Evolutionary conservation across 2,329 filamentous ascomycete genomes (phyloP).

Genomic region (Aspergillus sp.): DNA sequence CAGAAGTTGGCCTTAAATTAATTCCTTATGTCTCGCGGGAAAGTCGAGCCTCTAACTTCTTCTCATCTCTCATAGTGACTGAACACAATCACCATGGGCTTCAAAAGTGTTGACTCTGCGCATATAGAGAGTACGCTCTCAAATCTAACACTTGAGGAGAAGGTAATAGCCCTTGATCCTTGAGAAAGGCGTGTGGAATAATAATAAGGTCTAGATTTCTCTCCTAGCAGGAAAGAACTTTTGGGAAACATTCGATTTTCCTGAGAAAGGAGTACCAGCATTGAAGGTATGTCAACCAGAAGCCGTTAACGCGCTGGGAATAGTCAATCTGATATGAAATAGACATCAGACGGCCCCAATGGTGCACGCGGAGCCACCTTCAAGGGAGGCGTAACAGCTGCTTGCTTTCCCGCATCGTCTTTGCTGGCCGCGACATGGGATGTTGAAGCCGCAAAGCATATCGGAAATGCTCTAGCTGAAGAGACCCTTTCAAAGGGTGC

Average conservation of each 20-base stretch:
- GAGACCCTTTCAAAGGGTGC: slow-evolving; percentile 9
- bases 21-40: not conserved
- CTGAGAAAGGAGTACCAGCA: slow-evolving; percentile 3
- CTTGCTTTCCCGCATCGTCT: slow-evolving; percentile 8
- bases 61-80: not conserved
- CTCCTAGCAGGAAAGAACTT: slow-evolving; percentile 9
- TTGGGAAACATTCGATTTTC: slow-evolving; percentile 6
- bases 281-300: not conserved
- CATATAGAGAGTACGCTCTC: slow-evolving; percentile 5
- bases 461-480: slow-evolving; percentile 7
- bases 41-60: not conserved
- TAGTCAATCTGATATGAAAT: not conserved
- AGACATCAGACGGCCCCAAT: slow-evolving; percentile 9
- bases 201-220: slow-evolving; percentile 1
- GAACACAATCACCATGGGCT: not conserved
- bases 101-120: not conserved
- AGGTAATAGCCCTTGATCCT: not conserved
- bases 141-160: slow-evolving; percentile 4
- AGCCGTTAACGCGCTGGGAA: not conserved
- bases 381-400: slow-evolving; percentile 5
- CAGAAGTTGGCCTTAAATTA: not conserved
- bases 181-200: not conserved
- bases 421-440: slow-evolving; percentile 8
- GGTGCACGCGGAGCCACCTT: slow-evolving; percentile 9
- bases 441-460: slow-evolving; percentile 1